Conservation (phyloP, 2,329 filamentous ascomycete species). For the Penicillium sclerotigenum region DNA sequence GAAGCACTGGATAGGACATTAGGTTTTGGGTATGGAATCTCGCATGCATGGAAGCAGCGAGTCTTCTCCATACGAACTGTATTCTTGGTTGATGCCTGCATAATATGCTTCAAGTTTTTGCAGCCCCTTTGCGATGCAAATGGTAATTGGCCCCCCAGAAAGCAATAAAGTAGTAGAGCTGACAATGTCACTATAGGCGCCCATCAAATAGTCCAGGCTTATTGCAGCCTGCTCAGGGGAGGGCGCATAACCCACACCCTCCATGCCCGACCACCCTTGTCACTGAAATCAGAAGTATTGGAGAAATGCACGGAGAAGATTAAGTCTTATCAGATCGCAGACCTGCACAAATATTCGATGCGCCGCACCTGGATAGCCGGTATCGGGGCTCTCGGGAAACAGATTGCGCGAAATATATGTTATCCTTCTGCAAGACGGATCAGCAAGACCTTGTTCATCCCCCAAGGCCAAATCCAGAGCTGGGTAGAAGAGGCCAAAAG, state of each 20-base stretch:
- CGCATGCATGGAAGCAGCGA: constrained; percentile 4
- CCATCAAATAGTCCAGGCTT: constrained; percentile 4
- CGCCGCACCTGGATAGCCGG: not conserved
- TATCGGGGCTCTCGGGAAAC: not conserved
- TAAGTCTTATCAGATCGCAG: constrained; percentile 1
- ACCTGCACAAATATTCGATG: not conserved
- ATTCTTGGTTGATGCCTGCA: constrained; percentile 4
- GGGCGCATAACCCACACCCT: not conserved
- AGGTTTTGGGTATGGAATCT: not conserved
- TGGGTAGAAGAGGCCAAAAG: not conserved
- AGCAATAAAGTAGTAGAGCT: not conserved
- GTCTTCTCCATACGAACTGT: constrained; percentile 7
- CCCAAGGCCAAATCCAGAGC: not conserved
- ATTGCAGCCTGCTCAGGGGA: constrained; percentile 1
- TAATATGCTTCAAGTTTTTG: constrained; percentile 8
- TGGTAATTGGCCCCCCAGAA: not conserved
- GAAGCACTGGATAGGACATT: not conserved
- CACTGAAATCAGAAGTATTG: constrained; percentile 3
- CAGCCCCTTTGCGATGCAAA: constrained; percentile 9
- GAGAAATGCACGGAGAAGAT: constrained; percentile 8
- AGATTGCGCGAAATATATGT: constrained; percentile 1
- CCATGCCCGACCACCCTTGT: not conserved
- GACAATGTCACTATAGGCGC: not conserved
- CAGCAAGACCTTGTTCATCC: not conserved
- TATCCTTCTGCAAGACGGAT: not conserved